Evolutionary conservation across 1,139 yeast genomes (phyloP), one percentile per base, ranked within the genome.

Genomic region (Hyphopichia khmerensis): DNA sequence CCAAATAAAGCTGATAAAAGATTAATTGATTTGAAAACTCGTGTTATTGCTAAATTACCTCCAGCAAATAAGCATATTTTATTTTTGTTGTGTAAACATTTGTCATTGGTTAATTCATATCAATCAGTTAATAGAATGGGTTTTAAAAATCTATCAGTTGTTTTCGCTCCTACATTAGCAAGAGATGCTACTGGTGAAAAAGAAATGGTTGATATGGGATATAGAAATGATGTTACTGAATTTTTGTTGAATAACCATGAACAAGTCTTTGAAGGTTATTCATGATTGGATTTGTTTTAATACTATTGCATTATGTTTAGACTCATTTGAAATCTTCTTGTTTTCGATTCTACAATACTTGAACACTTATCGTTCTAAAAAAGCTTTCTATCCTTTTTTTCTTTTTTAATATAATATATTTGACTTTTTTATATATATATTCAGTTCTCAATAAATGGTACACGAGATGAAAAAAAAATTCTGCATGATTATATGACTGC

Each of bases 131-230:
- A 86, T 55, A 72, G 87, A 60, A 93, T 93, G 99, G 87, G 80
- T 27, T 69, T 79, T 50, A 82, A 83, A 60, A 90, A 95, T 55
- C 65, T 95, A 44, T 86, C 96, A 1, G 93, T 95, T 40, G 96
- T 93, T 15, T 93, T 93, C 72, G 96, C 98, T 0, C 99, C 99
- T 1, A 90, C 98, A 3, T 69, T 93, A 40, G 87, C 90, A 0
- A 73, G 97, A 46, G 96, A 90, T 52, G 71, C 75, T 47, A 77
- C 82, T 21, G 96, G 96, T 4, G 90, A 87, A 49, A 79, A 86
- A 47, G 99, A 95, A 61, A 82, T 93, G 65, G 58, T 74, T 42
- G 99, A 93, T 59, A 90, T 90, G 89, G 87, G 85, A 19, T 77
- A 81, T 45, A 78, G 95, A 58, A 90, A 89, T 53, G 86, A 80